Evolutionary conservation across 306 rosid species (phyloP).

Genomic region (Lathyrus tuberosus): DNA sequence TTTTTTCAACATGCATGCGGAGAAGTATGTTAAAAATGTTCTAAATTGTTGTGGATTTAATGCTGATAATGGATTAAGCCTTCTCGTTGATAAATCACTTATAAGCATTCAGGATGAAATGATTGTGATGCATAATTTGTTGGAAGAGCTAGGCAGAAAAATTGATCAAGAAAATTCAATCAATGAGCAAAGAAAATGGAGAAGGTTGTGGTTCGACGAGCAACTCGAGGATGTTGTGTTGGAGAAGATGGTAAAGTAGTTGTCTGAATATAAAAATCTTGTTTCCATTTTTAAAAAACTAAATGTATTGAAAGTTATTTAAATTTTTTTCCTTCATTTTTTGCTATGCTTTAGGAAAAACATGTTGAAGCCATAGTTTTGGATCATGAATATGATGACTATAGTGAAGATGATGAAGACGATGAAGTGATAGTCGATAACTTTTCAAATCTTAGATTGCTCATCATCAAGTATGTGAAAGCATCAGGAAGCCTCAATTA

Average conservation of each 20-base stretch:
- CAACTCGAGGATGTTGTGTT: background rate
- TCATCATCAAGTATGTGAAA: background rate
- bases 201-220: background rate
- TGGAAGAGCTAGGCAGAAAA: background rate
- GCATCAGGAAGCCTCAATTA: background rate
- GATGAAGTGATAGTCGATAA: background rate
- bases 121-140: background rate
- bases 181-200: background rate
- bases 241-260: background rate
- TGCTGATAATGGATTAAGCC: background rate
- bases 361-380: background rate
- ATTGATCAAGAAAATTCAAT: background rate
- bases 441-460: background rate
- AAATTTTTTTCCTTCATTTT: background rate
- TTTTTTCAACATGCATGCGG: background rate
- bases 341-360: background rate
- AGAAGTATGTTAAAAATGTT: background rate
- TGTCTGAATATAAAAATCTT: background rate
- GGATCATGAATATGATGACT: background rate
- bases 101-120: background rate
- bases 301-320: background rate
- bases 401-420: background rate
- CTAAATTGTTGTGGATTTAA: background rate
- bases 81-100: background rate
- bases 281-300: background rate